These are phyloP conservation scores for Candida yuanshanica DNA, from an alignment of 805 yeast genomes.

Conservation along the genomic window DNA sequence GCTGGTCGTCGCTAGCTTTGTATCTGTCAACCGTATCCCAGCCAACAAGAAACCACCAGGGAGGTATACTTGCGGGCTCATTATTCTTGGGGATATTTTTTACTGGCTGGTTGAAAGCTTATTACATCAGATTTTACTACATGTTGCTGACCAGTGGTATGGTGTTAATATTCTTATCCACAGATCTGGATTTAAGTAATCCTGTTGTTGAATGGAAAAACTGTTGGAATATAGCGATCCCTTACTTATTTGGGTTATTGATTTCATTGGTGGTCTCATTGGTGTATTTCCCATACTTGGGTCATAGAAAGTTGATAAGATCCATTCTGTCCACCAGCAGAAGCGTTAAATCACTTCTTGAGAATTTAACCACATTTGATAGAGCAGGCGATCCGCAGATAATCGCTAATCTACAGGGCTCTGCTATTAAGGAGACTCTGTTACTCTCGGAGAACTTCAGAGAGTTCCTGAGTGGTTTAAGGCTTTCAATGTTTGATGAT, in stretches of 20 bases:
- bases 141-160: constrained; percentile 30
- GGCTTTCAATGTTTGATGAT: constrained; percentile 29
- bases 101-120: constrained; percentile 37
- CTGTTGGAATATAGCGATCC: constrained; percentile 38
- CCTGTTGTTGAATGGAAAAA: constrained; percentile 27
- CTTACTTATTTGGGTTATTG: constrained; percentile 38
- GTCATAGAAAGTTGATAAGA: constrained; percentile 29
- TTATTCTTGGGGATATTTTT: constrained; percentile 32
- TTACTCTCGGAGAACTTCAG: constrained; percentile 36
- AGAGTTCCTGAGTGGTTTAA: constrained; percentile 36
- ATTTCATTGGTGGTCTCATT: constrained; percentile 31
- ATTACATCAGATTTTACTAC: constrained; percentile 35
- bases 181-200: constrained; percentile 22
- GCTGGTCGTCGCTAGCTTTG: constrained; percentile 39
- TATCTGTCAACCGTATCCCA: constrained; percentile 35
- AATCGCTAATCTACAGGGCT: constrained; percentile 21
- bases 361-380: constrained; percentile 6
- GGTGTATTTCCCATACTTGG: constrained; percentile 34
- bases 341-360: constrained; percentile 23
- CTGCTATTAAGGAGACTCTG: constrained; percentile 28
- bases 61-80: constrained; percentile 41
- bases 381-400: constrained; percentile 13
- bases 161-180: constrained; percentile 29
- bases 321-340: constrained; percentile 22
- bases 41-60: constrained; percentile 37